Base-by-base conservation (phyloP, 2,329 filamentous ascomycete genomes). In the Ophiostoma ips region DNA sequence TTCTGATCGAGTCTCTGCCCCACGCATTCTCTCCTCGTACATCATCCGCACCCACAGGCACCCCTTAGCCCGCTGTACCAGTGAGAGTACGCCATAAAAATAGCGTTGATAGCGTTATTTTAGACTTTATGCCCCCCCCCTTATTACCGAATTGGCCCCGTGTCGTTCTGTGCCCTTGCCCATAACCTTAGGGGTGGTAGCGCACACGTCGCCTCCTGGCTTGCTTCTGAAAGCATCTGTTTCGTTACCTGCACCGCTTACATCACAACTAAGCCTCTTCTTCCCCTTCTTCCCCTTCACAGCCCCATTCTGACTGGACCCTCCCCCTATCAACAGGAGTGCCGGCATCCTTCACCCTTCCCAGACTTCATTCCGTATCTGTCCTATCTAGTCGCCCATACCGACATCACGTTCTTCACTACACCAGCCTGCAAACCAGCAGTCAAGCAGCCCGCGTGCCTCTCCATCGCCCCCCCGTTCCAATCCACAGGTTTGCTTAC, bases 191-290 rank as follows among this genome's bases (percentile, higher is more conserved):
- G n/a, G 50, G 49, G 49, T 49, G 34, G 50, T 52, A 53, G 52
- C 56, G 54, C 55, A 55, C 54, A 55, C 53, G 53, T 53, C 53
- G 46, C 50, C 47, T 53, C 50, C 50, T 31, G 44, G 30, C 41
- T 38, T 38, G 45, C 37, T 37, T 37, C 35, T 40, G 40, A 13
- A 21, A 31, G 34, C 43, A 45, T 45, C 43, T 44, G n/a, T n/a
- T n/a, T n/a, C n/a, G 15, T 44, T 44, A 33, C 41, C 41, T 33
- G 41, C 18, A 21, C 33, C 50, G 48, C 48, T 50, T 48, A 45
- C 51, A 52, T 48, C 51, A 50, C 51, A 52, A 47, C 37, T 19
- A 16, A 31, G 13, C 7, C 43, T 45, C 15, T 8, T 36, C 28
- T 45, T 30, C 43, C 31, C 21, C 30, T 19, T 44, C 21, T n/a